Base-by-base conservation (phyloP, 2,329 filamentous ascomycete genomes). In the Aspergillus fumigatiaffinis region DNA sequence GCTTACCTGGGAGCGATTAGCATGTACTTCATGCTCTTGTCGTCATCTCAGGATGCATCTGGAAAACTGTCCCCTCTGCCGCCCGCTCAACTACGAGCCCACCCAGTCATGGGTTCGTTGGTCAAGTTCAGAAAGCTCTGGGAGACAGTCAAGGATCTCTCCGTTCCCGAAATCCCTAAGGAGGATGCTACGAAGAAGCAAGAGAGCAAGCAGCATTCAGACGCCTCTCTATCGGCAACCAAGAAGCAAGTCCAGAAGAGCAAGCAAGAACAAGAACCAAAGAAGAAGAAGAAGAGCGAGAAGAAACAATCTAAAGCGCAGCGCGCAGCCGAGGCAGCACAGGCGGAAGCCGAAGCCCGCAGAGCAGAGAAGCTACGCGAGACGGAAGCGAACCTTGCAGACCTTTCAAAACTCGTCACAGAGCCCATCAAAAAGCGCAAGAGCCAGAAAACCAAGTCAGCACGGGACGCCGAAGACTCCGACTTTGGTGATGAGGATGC, bases 11-110 rank as follows among this genome's bases (percentile, higher is more conserved):
- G 90, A 47, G 84, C 91, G 1, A 80, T 99, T 64, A 88, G 90
- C 51, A 92, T 96, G 85, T 99, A 99, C 74, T 96, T 99, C 73
- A 90, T 92, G 41, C 84, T 97, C 38, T 78, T 99, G n/a, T 91
- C 91, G 10, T 96, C 91, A 0, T 87, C 87, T 2, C 81, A 87
- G 51, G 85, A 87, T 57, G 77, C 79, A 0, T 76, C 80, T 38
- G 81, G 80, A 7, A 74, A 78, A 0, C 74, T 77, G 12, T 82
- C 86, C 57, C 82, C 90, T 0, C 76, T 95, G 62, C 83, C 90
- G 54, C 89, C 93, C 4, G 80, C 82, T n/a, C 87, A 96, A 65
- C 77, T 99, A 46, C 87, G 91, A 59, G 90, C 96, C 53, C 94
- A 99, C 73, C 87, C 91, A 14, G 85, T 99, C 59, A 97, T 99